Base-by-base conservation (phyloP, 2,329 filamentous ascomycete species). In the Lecanicillium sp. region DNA sequence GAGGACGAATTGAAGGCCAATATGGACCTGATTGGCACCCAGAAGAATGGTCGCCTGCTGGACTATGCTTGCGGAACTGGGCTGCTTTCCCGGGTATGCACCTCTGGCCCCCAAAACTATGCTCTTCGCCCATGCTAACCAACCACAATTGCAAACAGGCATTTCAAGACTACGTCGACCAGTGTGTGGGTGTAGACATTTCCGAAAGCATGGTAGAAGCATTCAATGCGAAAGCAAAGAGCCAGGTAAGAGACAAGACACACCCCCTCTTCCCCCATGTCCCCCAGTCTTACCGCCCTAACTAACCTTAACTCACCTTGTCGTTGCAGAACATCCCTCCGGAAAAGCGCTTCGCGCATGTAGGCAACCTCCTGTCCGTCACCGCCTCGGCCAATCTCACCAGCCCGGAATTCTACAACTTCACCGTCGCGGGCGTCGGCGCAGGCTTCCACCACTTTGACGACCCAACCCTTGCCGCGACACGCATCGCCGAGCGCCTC, bases 41-140 rank as follows among this genome's bases (percentile, higher is more conserved):
- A 48, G 30, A 37, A 62, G 49, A 51, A 52, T 49, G 40, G 64
- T 77, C 70, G 71, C 33, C 59, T 86, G 15, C 64, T 88, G 2
- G 84, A 89, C 54, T 89, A 88, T 57, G 84, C 84, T 13, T 88
- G 83, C 52, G 84, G 84, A 8, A 80, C 80, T 5, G 82, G 82
- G 3, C 58, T 75, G 39, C 65, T 85, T 45, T 81, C 80, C 11
- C 68, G 72, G 56, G 80, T 83, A 53, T 48, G 68, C 8, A 31
- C 13, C n/a, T 31, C 29, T 6, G 6, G 14, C 29, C 14, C 6
- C 29, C 13, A 31, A 7, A 25, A 25, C 22, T 6, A 11, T 6
- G 11, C 22, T 7, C 22, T 6, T 25, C 6, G 22, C 22, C 14
- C 6, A 30, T n/a, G 29, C n/a, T 12, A 16, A 32, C 11, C 9